phyloP scores from a whole-genome alignment of 108 stramenopile genomes.

The Pseudonitzschia pungens region DNA sequence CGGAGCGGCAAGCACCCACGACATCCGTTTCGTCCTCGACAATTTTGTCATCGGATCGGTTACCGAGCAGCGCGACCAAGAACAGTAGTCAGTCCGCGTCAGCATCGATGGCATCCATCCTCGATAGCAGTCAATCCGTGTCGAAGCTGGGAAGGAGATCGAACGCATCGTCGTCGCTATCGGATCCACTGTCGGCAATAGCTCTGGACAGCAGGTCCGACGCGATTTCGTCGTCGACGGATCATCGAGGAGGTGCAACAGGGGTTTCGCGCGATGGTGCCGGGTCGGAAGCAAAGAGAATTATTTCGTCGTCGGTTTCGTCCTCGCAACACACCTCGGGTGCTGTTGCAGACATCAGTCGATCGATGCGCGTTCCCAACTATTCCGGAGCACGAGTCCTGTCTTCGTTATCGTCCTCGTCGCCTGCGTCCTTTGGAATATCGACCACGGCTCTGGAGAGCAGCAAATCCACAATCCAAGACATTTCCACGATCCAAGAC shows the following conservation, averaged over 20 bases:
- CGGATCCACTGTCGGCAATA: not conserved
- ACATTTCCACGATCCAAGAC: not conserved
- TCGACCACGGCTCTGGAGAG: too few relatives aligned
- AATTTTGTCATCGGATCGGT: not conserved
- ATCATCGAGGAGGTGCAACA: too few relatives aligned
- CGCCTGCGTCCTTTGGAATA: not conserved
- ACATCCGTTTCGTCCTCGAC: not conserved
- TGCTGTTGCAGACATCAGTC: too few relatives aligned
- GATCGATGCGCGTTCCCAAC: too few relatives aligned
- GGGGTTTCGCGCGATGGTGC: too few relatives aligned
- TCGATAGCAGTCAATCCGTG: not conserved
- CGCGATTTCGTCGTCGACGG: too few relatives aligned
- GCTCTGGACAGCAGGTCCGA: too few relatives aligned
- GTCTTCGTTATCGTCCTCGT: not conserved
- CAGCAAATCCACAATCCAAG: not conserved
- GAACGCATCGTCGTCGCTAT: not conserved
- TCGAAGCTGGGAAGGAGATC: not conserved
- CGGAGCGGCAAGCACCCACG: not conserved
- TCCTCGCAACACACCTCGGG: too few relatives aligned
- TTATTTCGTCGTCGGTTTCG: too few relatives aligned
- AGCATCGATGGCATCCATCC: not conserved
- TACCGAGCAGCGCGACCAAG: not conserved
- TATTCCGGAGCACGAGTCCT: too few relatives aligned
- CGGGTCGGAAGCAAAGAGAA: too few relatives aligned
- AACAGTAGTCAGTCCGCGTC: not conserved